Percentiles rank a stretch among this genome's conserved stretches.
Evolutionary conservation across 495 filamentous ascomycete species (phyloP).

Genomic region (Penicillium malachiteum): DNA sequence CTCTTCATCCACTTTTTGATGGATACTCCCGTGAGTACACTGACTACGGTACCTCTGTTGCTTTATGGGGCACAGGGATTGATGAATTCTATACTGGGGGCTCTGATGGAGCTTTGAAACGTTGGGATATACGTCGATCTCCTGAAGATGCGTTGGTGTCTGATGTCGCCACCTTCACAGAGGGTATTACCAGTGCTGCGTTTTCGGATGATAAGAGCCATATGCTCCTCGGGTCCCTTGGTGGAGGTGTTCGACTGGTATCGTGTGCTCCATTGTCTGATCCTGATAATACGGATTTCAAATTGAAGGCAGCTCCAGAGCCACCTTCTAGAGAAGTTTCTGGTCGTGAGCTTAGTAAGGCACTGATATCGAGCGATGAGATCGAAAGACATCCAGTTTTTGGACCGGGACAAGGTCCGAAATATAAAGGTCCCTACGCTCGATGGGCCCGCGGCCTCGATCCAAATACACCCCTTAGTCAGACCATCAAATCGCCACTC

Average conservation of each 20-base stretch:
- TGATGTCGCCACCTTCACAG: slow-evolving; percentile 50
- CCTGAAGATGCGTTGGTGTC: slow-evolving; percentile 60
- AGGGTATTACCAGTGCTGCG: slow-evolving; percentile 58
- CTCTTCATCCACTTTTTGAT: slow-evolving; percentile 61
- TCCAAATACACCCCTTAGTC: neutral
- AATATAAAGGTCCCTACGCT: slow-evolving; percentile 47
- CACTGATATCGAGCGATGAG: slow-evolving; percentile 36
- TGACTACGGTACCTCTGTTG: slow-evolving; percentile 81
- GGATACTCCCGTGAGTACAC: slow-evolving; percentile 57
- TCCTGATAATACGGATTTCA: slow-evolving; percentile 14
- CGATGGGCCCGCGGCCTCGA: slow-evolving; percentile 33
- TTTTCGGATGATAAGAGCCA: slow-evolving; percentile 72
- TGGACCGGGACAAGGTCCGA: slow-evolving; percentile 45
- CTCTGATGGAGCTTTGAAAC: slow-evolving; percentile 82
- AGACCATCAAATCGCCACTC: slow-evolving; percentile 6
- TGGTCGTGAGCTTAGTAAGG: slow-evolving; percentile 26
- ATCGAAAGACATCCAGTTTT: slow-evolving; percentile 39
- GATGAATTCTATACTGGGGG: slow-evolving; percentile 85
- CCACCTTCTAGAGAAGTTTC: slow-evolving; percentile 8
- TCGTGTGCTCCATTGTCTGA: slow-evolving; percentile 39
- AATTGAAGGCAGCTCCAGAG: slow-evolving; percentile 23
- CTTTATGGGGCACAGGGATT: slow-evolving; percentile 69
- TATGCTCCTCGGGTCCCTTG: slow-evolving; percentile 73
- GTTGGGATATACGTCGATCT: slow-evolving; percentile 74
- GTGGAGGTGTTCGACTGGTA: slow-evolving; percentile 69